Base-by-base conservation (phyloP, 2,329 filamentous ascomycete species). In the Cladosporium sp. region DNA sequence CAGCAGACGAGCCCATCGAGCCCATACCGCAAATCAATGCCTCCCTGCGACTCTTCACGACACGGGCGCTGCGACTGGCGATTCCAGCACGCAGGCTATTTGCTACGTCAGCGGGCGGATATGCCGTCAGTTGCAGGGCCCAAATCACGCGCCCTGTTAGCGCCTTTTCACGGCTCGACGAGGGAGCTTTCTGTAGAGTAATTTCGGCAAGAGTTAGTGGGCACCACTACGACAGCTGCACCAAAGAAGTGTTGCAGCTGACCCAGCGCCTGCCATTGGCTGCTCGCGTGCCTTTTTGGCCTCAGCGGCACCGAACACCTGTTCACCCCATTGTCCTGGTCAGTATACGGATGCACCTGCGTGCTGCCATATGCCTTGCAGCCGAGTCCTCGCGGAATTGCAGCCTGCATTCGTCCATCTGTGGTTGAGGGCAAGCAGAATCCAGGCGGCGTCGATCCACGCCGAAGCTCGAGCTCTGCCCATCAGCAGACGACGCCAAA, bases 191-290 rank as follows among this genome's bases (percentile, higher is more conserved):
- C 39, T 36, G 40, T 55, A 55, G 40, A 47, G 40, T 55, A 55
- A 55, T 55, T 55, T 55, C 52, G 51, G 52, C 45, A 35, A 55
- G n/a, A n/a, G 52, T 40, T 55, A 47, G 52, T 55, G 52, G 52
- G 52, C 52, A 55, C 28, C 52, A 28, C 52, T 39, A 44, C 40
- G 22, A 24, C 28, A 32, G 45, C 45, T 55, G 52, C 52, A 47
- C 52, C 28, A 39, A 34, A 48, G 22, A 28, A 28, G 22, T 45
- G 24, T 22, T 45, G 35, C 37, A 35, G 51, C 39, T 19, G 25
- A 39, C 51, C 32, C 37, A 10, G 13, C 15, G 40, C 34, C 44
- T 55, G 52, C 52, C 52, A 55, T 55, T 55, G 52, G 52, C 52
- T 32, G 40, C 52, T 47, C 40, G 52, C 52, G 52, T 47, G 52